phyloP scores from a whole-genome alignment of 495 filamentous ascomycete genomes.

The Trypethelium eluteriae region DNA sequence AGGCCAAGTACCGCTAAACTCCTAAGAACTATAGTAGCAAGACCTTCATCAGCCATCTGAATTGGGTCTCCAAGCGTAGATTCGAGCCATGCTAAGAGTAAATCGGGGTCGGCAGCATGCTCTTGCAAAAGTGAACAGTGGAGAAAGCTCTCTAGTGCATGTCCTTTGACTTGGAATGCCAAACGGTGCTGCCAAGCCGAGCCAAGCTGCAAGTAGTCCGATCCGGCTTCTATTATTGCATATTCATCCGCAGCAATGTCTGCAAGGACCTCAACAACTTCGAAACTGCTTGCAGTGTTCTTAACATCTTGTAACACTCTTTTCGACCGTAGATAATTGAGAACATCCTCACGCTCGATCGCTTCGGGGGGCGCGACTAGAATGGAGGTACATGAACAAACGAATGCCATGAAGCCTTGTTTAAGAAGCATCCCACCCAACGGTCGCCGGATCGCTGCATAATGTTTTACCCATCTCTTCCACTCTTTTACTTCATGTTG shows the following conservation, averaged over 20 bases:
- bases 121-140: slow-evolving; percentile 75
- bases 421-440: slow-evolving; percentile 89
- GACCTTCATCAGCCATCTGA: slow-evolving; percentile 67
- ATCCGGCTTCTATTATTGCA: slow-evolving; percentile 74
- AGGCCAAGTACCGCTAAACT: slow-evolving; percentile 73
- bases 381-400: slow-evolving; percentile 71
- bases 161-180: slow-evolving; percentile 76
- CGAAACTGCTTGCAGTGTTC: slow-evolving; percentile 17
- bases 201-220: slow-evolving; percentile 78
- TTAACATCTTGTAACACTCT: slow-evolving; percentile 20
- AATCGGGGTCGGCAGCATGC: slow-evolving; percentile 67
- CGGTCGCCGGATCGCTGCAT: slow-evolving; percentile 68
- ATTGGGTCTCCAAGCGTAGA: slow-evolving; percentile 63
- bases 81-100: slow-evolving; percentile 82
- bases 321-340: slow-evolving; percentile 62
- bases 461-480: slow-evolving; percentile 75
- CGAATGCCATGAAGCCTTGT: slow-evolving; percentile 73
- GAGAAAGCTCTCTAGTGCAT: slow-evolving; percentile 72
- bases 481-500: slow-evolving; percentile 59
- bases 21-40: slow-evolving; percentile 71
- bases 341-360: slow-evolving; percentile 54
- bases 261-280: slow-evolving; percentile 58
- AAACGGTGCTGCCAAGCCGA: slow-evolving; percentile 82
- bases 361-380: slow-evolving; percentile 52
- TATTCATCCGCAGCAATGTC: slow-evolving; percentile 74